Evolutionary conservation across 2,329 filamentous ascomycete species (phyloP).

Genomic region (Penicillium sp.): DNA sequence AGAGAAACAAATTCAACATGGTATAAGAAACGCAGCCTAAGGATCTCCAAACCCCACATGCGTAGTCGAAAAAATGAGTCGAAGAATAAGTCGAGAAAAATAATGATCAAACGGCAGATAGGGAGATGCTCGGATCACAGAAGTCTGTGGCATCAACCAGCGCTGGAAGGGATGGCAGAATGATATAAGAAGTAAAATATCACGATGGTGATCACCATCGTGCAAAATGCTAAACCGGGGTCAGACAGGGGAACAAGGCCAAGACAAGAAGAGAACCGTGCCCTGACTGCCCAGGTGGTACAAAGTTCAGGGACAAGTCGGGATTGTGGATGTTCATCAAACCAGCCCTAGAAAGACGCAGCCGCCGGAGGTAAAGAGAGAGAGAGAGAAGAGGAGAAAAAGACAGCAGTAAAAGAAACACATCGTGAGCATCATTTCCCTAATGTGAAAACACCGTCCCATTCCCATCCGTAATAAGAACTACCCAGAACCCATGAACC

Average conservation of each 20-base stretch:
- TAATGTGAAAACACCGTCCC: slow-evolving; percentile 20
- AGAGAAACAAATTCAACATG: slow-evolving; percentile 6
- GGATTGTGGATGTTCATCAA: slow-evolving; percentile 3
- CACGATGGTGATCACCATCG: slow-evolving; percentile 2
- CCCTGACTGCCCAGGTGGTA: background rate
- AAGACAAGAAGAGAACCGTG: background rate
- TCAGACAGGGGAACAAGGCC: background rate
- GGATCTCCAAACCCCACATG: slow-evolving; percentile 6
- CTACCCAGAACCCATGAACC: slow-evolving; percentile 24
- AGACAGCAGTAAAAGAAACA: slow-evolving; percentile 15
- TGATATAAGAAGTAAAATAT: slow-evolving; percentile 24
- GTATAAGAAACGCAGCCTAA: slow-evolving; percentile 18
- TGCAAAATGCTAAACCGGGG: slow-evolving; percentile 13
- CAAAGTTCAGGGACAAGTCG: background rate
- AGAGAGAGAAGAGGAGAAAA: slow-evolving; percentile 7
- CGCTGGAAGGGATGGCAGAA: slow-evolving; percentile 23
- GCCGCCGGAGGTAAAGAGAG: background rate
- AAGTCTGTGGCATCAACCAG: slow-evolving; percentile 27
- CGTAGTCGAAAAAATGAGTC: slow-evolving; percentile 1
- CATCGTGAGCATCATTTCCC: slow-evolving; percentile 28
- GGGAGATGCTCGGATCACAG: slow-evolving; percentile 15
- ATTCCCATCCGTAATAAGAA: slow-evolving; percentile 20
- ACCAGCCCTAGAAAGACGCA: slow-evolving; percentile 1
- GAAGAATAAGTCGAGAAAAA: background rate
- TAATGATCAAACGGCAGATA: slow-evolving; percentile 9